Conservation (phyloP, 768 basidiomycete genomes). For the Holtermannia corniformis region DNA sequence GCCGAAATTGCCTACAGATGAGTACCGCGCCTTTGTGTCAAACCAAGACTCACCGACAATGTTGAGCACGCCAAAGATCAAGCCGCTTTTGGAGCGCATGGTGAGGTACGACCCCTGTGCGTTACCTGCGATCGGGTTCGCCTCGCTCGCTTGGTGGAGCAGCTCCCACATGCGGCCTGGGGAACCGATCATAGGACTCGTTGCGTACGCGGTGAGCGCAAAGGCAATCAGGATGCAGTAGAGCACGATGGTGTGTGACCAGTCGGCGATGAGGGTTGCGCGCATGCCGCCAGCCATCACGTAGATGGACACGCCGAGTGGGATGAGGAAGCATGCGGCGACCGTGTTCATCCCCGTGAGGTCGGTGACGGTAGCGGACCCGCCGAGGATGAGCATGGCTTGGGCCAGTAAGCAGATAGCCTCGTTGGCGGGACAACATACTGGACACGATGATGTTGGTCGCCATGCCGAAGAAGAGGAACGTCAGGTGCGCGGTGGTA, state of each 20-base stretch:
- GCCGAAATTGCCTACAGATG: slow-evolving; percentile 3
- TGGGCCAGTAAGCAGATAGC: slow-evolving; percentile 2
- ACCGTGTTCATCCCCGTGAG: slow-evolving; percentile 84
- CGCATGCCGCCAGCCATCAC: slow-evolving; percentile 41
- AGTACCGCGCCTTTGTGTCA: too few species aligned
- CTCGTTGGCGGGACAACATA: slow-evolving; percentile 12
- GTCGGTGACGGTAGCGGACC: slow-evolving; percentile 73
- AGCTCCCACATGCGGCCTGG: slow-evolving; percentile 68
- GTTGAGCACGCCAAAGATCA: slow-evolving; percentile 81
- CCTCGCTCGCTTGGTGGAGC: slow-evolving; percentile 51
- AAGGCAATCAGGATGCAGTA: slow-evolving; percentile 72
- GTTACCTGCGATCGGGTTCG: slow-evolving; percentile 64
- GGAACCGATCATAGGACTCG: slow-evolving; percentile 62
- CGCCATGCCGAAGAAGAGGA: slow-evolving; percentile 82
- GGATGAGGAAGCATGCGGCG: slow-evolving; percentile 76
- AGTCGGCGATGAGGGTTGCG: slow-evolving; percentile 43
- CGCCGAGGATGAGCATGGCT: slow-evolving; percentile 43
- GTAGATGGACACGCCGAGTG: slow-evolving; percentile 76
- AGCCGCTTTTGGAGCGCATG: slow-evolving; percentile 63
- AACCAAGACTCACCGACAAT: slow-evolving; percentile 77
- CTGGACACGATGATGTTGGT: slow-evolving; percentile 82
- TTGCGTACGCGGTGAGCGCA: slow-evolving; percentile 71
- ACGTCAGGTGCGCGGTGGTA: slow-evolving; percentile 62
- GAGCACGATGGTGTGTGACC: slow-evolving; percentile 76
- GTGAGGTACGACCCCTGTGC: slow-evolving; percentile 77